Evolutionary conservation across 192 early-diverging fungal species (phyloP), one percentile per base, ranked within the genome.

Genomic region (Linnemannia exigua): DNA sequence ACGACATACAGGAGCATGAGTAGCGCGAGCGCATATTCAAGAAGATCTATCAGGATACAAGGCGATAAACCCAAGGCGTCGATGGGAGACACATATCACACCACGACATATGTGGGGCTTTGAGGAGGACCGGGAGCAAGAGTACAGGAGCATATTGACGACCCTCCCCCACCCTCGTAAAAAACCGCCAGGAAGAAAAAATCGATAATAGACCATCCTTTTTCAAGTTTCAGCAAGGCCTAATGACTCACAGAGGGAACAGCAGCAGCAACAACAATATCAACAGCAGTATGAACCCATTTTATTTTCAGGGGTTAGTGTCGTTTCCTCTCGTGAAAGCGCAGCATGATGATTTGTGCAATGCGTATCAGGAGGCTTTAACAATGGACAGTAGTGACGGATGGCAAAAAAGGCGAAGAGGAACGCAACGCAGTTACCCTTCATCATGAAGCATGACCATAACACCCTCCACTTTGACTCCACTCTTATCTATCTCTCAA

Each of bases 181-280:
- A 31, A 1, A 31, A 17, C 2, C 12, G 8, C 3, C 2, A 1
- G 7, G n/a, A 31, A 11, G n/a, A 61, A 61, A n/a, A 25, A 61
- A 61, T 61, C 54, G 54, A 61, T 28, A 28, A 31, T 61, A n/a
- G 58, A 31, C 58, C 58, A 61, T 61, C 58, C 58, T n/a, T n/a
- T n/a, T n/a, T n/a, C n/a, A n/a, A n/a, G n/a, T 28, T 15, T 61
- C 25, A 25, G 28, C 58, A 44, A 9, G 9, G 3, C 58, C 25
- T 11, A 28, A 14, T 61, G 58, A 61, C 58, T 61, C 58, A 31
- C 9, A 61, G 28, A 12, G 2, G 58, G 58, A 61, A 15, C 7
- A 2, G 5, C 25, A 3, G 12, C 58, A 28, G 3, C n/a, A 61
- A 25, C 41, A 3, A 31, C 58, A 12, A 6, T 12, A 61, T 12